These are phyloP conservation scores for Exsudoporus floridanus DNA, from an alignment of 1,284 basidiomycete genomes.

Conservation along the genomic window DNA sequence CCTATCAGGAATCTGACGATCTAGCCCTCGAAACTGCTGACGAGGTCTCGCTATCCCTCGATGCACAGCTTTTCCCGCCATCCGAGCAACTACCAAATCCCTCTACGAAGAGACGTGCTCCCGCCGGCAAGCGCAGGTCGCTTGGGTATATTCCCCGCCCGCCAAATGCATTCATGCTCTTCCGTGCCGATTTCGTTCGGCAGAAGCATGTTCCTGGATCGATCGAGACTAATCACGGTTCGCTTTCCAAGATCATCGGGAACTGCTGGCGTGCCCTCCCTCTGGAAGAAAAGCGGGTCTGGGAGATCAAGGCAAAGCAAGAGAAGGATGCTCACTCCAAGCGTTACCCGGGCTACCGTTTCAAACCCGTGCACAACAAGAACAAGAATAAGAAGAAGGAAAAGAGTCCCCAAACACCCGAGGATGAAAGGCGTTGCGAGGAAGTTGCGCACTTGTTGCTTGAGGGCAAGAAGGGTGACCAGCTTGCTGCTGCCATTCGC, in stretches of 20 bases:
- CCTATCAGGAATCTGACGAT: constrained; percentile 53
- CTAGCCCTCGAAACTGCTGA: constrained; percentile 33
- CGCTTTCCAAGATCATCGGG: constrained; percentile 71
- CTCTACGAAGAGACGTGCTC: constrained; percentile 43
- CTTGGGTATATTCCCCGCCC: constrained; percentile 83
- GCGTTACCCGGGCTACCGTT: constrained; percentile 68
- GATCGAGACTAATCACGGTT: constrained; percentile 82
- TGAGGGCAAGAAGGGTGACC: constrained; percentile 57
- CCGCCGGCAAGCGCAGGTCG: constrained; percentile 58
- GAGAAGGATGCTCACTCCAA: constrained; percentile 66
- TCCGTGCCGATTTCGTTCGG: constrained; percentile 84
- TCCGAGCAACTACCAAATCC: constrained; percentile 39
- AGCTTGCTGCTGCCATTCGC: constrained; percentile 63
- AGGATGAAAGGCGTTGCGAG: constrained; percentile 54
- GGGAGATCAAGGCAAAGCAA: constrained; percentile 63
- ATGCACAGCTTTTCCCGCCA: constrained; percentile 46
- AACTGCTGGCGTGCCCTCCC: constrained; percentile 69
- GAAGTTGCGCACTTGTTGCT: constrained; percentile 63
- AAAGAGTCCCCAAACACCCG: constrained; percentile 37
- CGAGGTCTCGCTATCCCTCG: constrained; percentile 21
- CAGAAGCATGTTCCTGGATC: constrained; percentile 79
- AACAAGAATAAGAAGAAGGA: constrained; percentile 55
- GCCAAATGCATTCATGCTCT: constrained; percentile 92
- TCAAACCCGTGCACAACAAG: constrained; percentile 68
- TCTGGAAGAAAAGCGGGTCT: constrained; percentile 62